Percentiles rank a stretch among this genome's conserved stretches.
Conservation (phyloP, 306 rosid species). For the Prunus salicina region DNA sequence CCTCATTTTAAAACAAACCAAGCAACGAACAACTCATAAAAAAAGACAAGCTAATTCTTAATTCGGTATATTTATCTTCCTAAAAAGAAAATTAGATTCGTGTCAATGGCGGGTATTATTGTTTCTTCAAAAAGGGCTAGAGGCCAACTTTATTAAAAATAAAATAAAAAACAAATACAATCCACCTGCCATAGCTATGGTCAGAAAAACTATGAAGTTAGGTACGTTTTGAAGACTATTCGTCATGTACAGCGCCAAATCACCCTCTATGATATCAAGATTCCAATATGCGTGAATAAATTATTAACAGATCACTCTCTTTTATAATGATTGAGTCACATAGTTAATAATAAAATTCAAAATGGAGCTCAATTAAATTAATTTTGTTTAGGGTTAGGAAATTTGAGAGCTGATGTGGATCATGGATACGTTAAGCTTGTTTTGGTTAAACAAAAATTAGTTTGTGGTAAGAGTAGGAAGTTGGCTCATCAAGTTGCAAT, state of each 20-base stretch:
- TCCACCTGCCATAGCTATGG: not conserved
- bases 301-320: not conserved
- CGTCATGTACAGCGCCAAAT: not conserved
- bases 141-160: too few species aligned
- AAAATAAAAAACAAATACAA: too few species aligned
- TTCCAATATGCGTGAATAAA: not conserved
- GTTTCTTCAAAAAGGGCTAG: too few species aligned
- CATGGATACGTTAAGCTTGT: not conserved
- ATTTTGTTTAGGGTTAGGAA: not conserved
- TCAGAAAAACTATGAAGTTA: not conserved
- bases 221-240: not conserved
- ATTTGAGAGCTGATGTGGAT: not conserved
- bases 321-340: not conserved
- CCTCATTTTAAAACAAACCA: not conserved
- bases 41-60: too few species aligned
- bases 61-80: too few species aligned
- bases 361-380: too few species aligned
- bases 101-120: too few species aligned
- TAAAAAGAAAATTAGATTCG: too few species aligned
- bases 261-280: not conserved
- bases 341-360: not conserved
- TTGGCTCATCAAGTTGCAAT: not conserved
- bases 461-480: not conserved
- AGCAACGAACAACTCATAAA: not conserved
- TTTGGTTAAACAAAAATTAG: not conserved